A percentile compares a stretch with the other conserved stretches of the same genome.
phyloP scores from a whole-genome alignment of 768 basidiomycete species.

The Brasilioporus rufonigricans region DNA sequence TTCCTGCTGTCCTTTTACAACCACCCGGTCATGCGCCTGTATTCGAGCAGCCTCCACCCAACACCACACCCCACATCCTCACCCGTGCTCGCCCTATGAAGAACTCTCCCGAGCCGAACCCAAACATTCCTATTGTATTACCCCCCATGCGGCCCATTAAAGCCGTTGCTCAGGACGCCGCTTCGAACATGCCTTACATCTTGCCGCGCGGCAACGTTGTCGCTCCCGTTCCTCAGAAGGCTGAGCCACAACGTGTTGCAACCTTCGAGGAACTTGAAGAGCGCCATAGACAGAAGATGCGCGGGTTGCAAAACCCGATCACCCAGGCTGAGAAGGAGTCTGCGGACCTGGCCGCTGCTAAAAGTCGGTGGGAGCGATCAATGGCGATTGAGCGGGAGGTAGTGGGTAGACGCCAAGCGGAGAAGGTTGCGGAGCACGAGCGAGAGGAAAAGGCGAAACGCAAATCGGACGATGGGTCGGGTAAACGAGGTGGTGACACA shows the following conservation, averaged over 20 bases:
- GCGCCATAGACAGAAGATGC: constrained; percentile 82
- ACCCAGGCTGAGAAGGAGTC: constrained; percentile 79
- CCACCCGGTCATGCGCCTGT: constrained; percentile 31
- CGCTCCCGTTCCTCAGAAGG: constrained; percentile 46
- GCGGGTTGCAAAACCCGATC: constrained; percentile 77
- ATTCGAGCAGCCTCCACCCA: constrained; percentile 21
- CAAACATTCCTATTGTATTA: constrained; percentile 31
- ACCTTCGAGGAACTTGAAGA: constrained; percentile 89
- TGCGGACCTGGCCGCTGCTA: constrained; percentile 72
- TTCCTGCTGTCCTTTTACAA: constrained; percentile 30
- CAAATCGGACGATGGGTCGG: constrained; percentile 41
- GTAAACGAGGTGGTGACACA: constrained; percentile 36
- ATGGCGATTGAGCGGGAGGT: constrained; percentile 72
- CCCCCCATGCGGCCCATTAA: constrained; percentile 35
- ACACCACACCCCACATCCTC: constrained; percentile 22
- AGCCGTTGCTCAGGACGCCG: constrained; percentile 28
- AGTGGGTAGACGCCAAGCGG: constrained; percentile 68
- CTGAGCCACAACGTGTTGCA: constrained; percentile 52
- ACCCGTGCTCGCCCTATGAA: constrained; percentile 20
- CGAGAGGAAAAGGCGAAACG: constrained; percentile 50
- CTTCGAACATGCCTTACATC: constrained; percentile 41
- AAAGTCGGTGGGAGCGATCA: constrained; percentile 79
- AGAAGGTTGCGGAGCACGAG: constrained; percentile 51
- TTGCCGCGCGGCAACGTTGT: constrained; percentile 45
- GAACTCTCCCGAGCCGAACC: constrained; percentile 20